Evolutionary conservation across 805 yeast genomes (phyloP), one percentile per base, ranked within the genome.

Genomic region (Myxozyma vanderwaltii): DNA sequence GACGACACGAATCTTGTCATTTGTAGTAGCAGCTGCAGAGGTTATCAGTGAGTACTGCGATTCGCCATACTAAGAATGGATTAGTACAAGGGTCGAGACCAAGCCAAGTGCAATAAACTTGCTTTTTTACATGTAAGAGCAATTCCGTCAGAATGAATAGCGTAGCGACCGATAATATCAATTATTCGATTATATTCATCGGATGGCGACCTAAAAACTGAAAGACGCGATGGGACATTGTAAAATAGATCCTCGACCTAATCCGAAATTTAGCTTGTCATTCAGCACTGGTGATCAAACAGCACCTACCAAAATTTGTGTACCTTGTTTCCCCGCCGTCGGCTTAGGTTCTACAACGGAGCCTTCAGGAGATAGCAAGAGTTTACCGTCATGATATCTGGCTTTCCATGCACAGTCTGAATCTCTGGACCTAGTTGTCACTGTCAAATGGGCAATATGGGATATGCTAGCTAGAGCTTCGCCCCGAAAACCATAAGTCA

Each of bases 381-480:
- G 72, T 46, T 77, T 79, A 1, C 97, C 97, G 58, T 85, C 85
- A 1, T 79, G 58, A 68, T 86, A 92, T n/a, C 73, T 75, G 0
- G 88, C 83, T 50, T 78, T 82, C 82, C 87, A 86, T 0, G 96
- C 97, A 68, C 89, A 80, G 0, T 79, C 75, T 0, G 85, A 81
- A 0, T 74, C 79, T 5, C 65, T 68, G 0, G 88, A 83, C 72
- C 88, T 91, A 0, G 97, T 89, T 1, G 85, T 79, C 4, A 94
- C 95, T 0, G 89, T 79, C 1, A 94, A 75, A 58, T 91, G 86
- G 0, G 97, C 80, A 21, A 94, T 86, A 69, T 92, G 97, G 0
- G 97, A 90, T 6, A 94, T 91, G 70, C 94, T 86, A 1, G 98
- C 97, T 50, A 94, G 76, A 0, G 99, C 99, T 72, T 94, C 99